Percentiles rank a stretch among this genome's conserved stretches.
These are phyloP conservation scores for Alternaria ventricosa DNA, from an alignment of 2,329 filamentous ascomycete genomes.

Conservation along the genomic window DNA sequence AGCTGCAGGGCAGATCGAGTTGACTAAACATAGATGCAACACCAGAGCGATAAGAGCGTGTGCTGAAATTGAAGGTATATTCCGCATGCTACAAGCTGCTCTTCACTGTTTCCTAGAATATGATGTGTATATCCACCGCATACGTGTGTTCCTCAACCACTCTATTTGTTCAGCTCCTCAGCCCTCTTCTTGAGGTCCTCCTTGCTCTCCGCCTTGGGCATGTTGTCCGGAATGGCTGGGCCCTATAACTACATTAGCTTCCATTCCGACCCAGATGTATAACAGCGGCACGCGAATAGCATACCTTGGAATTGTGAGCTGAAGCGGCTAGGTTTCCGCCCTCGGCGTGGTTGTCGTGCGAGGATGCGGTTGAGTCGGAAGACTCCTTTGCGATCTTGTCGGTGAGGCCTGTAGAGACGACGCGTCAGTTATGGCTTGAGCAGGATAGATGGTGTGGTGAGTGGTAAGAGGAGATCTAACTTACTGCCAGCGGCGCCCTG, in stretches of 20 bases:
- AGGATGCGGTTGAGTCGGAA: slow-evolving; percentile 49
- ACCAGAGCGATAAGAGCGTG: no score
- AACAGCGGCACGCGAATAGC: background rate
- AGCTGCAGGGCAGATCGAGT: no score
- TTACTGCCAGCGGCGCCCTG: slow-evolving; percentile 49
- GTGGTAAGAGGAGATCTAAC: slow-evolving; percentile 13
- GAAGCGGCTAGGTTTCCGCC: slow-evolving; percentile 43
- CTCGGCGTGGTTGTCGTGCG: slow-evolving; percentile 44
- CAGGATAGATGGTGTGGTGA: background rate
- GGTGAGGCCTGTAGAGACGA: slow-evolving; percentile 47
- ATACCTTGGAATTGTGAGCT: slow-evolving; percentile 52
- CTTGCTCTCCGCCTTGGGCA: slow-evolving; percentile 55
- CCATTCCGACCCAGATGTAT: background rate
- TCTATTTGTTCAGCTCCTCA: slow-evolving; percentile 58
- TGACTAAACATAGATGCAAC: no score
- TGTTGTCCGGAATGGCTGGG: slow-evolving; percentile 53
- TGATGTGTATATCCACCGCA: background rate
- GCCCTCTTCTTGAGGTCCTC: slow-evolving; percentile 58
- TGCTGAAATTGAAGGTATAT: no score
- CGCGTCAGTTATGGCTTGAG: background rate
- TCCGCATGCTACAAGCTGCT: no score
- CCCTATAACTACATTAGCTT: slow-evolving; percentile 41
- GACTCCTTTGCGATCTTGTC: slow-evolving; percentile 56
- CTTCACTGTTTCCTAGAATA: no score
- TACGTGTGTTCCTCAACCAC: background rate